Base-by-base conservation (phyloP, 2,329 filamentous ascomycete genomes). In the Calonectria pauciramosa region DNA sequence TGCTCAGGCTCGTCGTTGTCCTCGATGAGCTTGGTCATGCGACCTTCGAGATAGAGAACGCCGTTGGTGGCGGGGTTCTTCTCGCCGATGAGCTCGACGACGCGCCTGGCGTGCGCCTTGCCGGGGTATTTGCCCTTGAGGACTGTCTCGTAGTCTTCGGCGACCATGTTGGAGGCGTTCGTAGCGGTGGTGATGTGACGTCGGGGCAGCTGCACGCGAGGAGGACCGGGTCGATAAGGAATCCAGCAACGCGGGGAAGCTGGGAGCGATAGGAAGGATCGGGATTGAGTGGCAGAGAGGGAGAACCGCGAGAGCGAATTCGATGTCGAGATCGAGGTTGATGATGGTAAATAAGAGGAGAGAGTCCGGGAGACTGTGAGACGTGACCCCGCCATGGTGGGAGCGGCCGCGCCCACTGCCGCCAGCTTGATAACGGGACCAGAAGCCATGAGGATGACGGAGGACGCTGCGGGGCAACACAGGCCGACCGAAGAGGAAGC, bases 41-140 rank as follows among this genome's bases (percentile, higher is more conserved):
- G 94, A 69, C 93, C 94, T 87, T 99, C 96, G 59, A 99, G 89
- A 83, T 98, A 99, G 72, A 99, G 90, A 23, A 96, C 89, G 63
- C 96, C 96, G 38, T 81, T 83, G 71, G 89, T 89, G 76, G 91
- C 89, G 38, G 94, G 91, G 51, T 92, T 87, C 82, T 94, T 92
- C 75, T 91, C 87, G 70, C 90, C 90, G 77, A 99, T 93, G 84
- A 93, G 94, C 74, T 95, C 91, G 72, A 93, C 94, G n/a, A 99
- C 96, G 75, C 94, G 93, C 80, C 91, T 91, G 74, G 94, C 95
- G 85, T 99, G 97, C 34, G 91, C 89, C 88, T 98, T 99, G 81
- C 94, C 96, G 30, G 97, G 97, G 84, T 93, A 93, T 82, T 93
- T 93, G 77, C 89, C 90, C 86, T 88, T 86, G 75, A 93, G 86